phyloP scores from a whole-genome alignment of 768 basidiomycete species.

The Amanita rimosa region DNA sequence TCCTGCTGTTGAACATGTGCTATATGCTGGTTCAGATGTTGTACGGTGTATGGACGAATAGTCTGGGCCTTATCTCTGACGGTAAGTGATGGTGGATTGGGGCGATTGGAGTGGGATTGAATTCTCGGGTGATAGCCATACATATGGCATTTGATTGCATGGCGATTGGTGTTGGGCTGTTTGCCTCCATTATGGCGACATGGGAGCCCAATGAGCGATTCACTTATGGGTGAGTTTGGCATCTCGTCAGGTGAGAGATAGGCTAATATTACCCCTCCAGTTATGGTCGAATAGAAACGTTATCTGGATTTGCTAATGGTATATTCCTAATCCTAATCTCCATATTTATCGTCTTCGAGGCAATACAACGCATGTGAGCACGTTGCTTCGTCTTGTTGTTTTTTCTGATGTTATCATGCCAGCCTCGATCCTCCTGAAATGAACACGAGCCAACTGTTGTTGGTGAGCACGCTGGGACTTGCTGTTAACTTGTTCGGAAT shows the following conservation, averaged over 20 bases:
- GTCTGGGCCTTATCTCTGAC: slow-evolving; percentile 91
- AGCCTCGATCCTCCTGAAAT: slow-evolving; percentile 95
- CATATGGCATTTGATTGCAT: slow-evolving; percentile 99
- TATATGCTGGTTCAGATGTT: slow-evolving; percentile 98
- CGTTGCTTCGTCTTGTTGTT: neutral
- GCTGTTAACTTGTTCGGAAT: slow-evolving; percentile 96
- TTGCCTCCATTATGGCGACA: slow-evolving; percentile 95
- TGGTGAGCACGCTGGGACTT: slow-evolving; percentile 83
- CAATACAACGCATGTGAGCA: slow-evolving; percentile 81
- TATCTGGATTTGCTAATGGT: slow-evolving; percentile 97
- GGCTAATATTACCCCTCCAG: slow-evolving; percentile 24
- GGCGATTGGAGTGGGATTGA: neutral
- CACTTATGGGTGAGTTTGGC: slow-evolving; percentile 73
- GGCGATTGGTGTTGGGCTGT: slow-evolving; percentile 90
- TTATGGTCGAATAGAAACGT: slow-evolving; percentile 91
- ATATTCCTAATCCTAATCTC: slow-evolving; percentile 91
- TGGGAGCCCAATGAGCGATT: slow-evolving; percentile 94
- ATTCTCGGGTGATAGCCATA: slow-evolving; percentile 50
- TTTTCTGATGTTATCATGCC: neutral
- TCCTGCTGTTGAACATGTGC: slow-evolving; percentile 84
- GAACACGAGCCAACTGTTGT: slow-evolving; percentile 86
- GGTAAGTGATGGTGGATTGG: slow-evolving; percentile 33
- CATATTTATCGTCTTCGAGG: slow-evolving; percentile 97
- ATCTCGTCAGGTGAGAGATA: neutral
- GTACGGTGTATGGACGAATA: slow-evolving; percentile 97